A percentile compares a stretch with the other conserved stretches of the same genome.
Conservation (phyloP, 495 filamentous ascomycete species). For the Pseudotulostoma volvatum region DNA sequence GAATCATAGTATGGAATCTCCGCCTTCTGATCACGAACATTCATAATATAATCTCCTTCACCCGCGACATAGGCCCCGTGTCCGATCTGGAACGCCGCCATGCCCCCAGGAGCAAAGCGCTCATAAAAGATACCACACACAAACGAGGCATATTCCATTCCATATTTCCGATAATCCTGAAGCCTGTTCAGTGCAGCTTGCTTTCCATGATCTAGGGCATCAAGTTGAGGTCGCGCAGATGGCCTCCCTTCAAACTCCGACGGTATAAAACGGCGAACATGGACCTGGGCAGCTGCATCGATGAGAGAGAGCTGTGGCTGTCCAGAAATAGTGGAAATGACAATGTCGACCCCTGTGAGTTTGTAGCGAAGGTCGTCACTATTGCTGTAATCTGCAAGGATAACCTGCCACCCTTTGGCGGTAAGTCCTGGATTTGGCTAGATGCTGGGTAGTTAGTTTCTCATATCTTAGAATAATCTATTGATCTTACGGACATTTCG, state of each 20-base stretch:
- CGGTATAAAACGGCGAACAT: conserved; percentile 54
- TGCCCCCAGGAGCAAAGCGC: conserved; percentile 48
- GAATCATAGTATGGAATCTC: conserved; percentile 37
- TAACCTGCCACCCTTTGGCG: conserved; percentile 37
- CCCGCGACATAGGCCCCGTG: conserved; percentile 25
- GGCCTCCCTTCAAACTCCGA: conserved; percentile 56
- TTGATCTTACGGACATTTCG: conserved; percentile 31
- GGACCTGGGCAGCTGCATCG: conserved; percentile 45
- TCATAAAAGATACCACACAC: conserved; percentile 66
- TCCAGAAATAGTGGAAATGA: conserved; percentile 58
- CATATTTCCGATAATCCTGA: conserved; percentile 28
- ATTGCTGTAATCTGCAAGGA: conserved; percentile 45
- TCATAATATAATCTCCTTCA: conserved; percentile 48
- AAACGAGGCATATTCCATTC: conserved; percentile 49
- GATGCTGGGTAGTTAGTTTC: conserved; percentile 6
- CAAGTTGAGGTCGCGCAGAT: conserved; percentile 21
- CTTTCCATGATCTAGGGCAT: conserved; percentile 38
- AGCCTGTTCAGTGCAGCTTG: conserved; percentile 38
- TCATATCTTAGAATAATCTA: background rate
- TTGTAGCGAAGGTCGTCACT: conserved; percentile 38
- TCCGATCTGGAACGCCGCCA: conserved; percentile 39
- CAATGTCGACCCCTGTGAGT: conserved; percentile 52
- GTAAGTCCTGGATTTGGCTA: conserved; percentile 18
- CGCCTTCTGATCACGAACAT: conserved; percentile 39
- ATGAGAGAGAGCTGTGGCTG: conserved; percentile 52